A percentile compares a stretch with the other conserved stretches of the same genome.
Conservation (phyloP, 116 monocot genomes). For the Iris pallida region DNA sequence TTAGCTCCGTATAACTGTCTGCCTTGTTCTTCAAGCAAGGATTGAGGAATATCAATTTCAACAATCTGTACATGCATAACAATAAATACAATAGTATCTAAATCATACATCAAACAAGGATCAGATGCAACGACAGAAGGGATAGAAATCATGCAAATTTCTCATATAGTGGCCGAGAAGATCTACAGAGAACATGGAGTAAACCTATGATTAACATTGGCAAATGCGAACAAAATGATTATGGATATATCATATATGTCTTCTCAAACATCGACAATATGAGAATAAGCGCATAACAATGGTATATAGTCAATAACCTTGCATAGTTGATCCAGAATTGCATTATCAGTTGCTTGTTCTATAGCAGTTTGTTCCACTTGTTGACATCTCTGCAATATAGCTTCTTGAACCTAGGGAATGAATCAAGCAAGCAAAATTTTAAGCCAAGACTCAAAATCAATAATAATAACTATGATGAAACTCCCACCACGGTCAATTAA, state of each 20-base stretch:
- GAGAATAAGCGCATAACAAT: too few species aligned
- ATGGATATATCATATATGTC: too few species aligned
- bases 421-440: background rate
- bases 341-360: conserved; percentile 99
- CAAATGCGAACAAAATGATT: too few species aligned
- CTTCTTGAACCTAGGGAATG: conserved; percentile 61
- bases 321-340: conserved; percentile 76
- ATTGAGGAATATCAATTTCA: conserved; percentile 87
- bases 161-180: too few species aligned
- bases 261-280: too few species aligned
- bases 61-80: conserved; percentile 52
- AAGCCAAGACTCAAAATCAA: too few species aligned
- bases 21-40: conserved; percentile 98
- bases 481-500: too few species aligned
- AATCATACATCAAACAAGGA: conserved; percentile 1
- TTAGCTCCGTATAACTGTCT: conserved; percentile 87
- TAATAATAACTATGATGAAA: too few species aligned
- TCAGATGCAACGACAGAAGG: background rate
- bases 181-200: too few species aligned
- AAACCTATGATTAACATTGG: too few species aligned
- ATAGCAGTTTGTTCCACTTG: conserved; percentile 86
- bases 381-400: conserved; percentile 77
- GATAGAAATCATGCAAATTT: background rate
- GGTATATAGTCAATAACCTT: conserved; percentile 43
- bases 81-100: too few species aligned